These are phyloP conservation scores for Sequoiadendron giganteum DNA, from an alignment of 75 land plant genomes.

Conservation along the genomic window DNA sequence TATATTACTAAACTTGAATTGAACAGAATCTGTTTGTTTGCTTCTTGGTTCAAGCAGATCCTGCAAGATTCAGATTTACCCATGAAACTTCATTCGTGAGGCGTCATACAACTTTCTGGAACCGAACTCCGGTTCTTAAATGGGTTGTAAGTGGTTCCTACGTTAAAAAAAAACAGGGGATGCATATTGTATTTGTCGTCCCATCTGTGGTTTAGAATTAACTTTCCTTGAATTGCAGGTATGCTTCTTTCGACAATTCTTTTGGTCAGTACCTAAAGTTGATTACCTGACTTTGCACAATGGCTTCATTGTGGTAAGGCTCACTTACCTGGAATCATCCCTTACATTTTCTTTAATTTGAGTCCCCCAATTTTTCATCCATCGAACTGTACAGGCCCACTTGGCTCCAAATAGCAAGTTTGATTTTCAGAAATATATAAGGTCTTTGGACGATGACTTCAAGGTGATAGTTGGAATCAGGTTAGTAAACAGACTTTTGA, in stretches of 20 bases:
- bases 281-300: constrained; percentile 62
- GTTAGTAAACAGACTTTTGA: constrained; percentile 15
- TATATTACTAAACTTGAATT: not conserved
- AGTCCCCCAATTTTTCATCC: not conserved
- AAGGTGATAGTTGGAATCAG: constrained; percentile 78
- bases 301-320: constrained; percentile 37
- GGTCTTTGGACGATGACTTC: constrained; percentile 81
- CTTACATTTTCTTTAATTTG: not conserved
- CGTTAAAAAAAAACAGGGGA: not conserved
- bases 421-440: constrained; percentile 72
- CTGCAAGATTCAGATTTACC: constrained; percentile 31
- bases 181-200: not conserved
- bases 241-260: constrained; percentile 67
- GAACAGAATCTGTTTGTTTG: not conserved
- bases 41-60: constrained; percentile 18
- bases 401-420: constrained; percentile 50
- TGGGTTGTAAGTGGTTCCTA: constrained; percentile 30
- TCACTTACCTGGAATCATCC: not conserved
- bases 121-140: constrained; percentile 16
- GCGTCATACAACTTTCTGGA: constrained; percentile 23
- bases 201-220: not conserved
- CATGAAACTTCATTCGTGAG: constrained; percentile 34
- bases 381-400: constrained; percentile 49
- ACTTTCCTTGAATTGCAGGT: constrained; percentile 24
- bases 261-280: constrained; percentile 43